Evolutionary conservation across 495 filamentous ascomycete species (phyloP).

Genomic region (Neurospora sp.): DNA sequence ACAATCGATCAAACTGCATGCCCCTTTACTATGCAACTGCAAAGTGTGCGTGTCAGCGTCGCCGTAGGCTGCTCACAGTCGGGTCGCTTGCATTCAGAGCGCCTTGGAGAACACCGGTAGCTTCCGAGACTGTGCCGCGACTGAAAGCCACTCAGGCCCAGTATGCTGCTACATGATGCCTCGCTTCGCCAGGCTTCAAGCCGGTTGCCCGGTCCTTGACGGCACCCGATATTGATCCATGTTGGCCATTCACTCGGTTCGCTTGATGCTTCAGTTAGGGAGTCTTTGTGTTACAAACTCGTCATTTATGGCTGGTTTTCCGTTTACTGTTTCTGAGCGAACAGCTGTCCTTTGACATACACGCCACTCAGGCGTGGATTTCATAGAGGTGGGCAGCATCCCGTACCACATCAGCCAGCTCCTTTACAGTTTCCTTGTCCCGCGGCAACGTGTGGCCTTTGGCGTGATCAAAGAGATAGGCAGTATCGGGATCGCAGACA

Average conservation of each 20-base stretch:
- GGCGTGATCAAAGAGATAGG: conserved; percentile 49
- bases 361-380: conserved; percentile 3
- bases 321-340: neutral
- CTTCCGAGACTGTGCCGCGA: neutral
- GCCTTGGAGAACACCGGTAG: neutral
- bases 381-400: conserved; percentile 25
- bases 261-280: neutral
- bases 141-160: neutral
- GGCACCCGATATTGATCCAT: neutral
- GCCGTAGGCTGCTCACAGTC: neutral
- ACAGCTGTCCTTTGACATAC: neutral
- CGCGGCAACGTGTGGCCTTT: conserved; percentile 48
- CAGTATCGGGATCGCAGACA: conserved; percentile 45
- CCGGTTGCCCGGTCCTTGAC: neutral
- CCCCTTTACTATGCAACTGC: neutral
- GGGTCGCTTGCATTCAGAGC: neutral
- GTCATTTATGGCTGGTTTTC: neutral
- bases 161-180: neutral
- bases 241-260: neutral
- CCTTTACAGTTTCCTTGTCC: conserved; percentile 38
- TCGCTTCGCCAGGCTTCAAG: neutral
- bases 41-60: neutral
- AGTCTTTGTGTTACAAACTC: neutral
- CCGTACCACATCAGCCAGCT: conserved; percentile 37
- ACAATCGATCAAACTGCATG: neutral